These are phyloP conservation scores for Hemisphaericaspora nanyangensis DNA, from an alignment of 805 yeast species.

Conservation along the genomic window DNA sequence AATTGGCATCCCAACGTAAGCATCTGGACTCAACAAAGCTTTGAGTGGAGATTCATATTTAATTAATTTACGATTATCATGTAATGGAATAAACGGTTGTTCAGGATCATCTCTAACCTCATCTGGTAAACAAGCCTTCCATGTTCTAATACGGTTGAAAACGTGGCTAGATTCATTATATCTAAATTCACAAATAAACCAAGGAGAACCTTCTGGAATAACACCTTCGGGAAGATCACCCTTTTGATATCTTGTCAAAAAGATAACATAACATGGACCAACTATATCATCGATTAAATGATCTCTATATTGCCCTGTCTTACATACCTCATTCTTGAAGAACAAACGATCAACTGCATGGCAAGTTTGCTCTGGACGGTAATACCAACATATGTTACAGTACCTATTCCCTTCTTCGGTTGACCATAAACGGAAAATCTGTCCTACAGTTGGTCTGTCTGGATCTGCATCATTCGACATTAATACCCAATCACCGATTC, in stretches of 20 bases:
- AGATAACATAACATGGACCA: conserved; percentile 93
- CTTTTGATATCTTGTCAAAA: conserved; percentile 89
- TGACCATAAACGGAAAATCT: conserved; percentile 89
- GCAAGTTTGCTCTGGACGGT: conserved; percentile 96
- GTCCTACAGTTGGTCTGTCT: conserved; percentile 88
- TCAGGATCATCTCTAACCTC: conserved; percentile 87
- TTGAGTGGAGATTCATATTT: conserved; percentile 83
- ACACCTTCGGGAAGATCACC: conserved; percentile 75
- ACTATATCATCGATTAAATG: conserved; percentile 84
- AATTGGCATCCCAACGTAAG: conserved; percentile 66
- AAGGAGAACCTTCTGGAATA: conserved; percentile 70
- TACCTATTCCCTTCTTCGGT: conserved; percentile 79
- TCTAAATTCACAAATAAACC: conserved; percentile 92
- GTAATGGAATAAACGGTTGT: conserved; percentile 64
- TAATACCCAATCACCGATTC: conserved; percentile 94
- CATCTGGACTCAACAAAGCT: conserved; percentile 70
- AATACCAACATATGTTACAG: conserved; percentile 96
- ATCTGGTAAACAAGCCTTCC: conserved; percentile 98
- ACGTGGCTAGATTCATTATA: conserved; percentile 87
- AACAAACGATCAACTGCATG: conserved; percentile 87
- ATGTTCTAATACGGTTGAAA: conserved; percentile 92
- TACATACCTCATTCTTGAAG: conserved; percentile 91
- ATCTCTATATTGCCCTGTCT: conserved; percentile 95
- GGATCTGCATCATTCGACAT: conserved; percentile 84
- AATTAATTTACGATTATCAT: conserved; percentile 61